phyloP scores from a whole-genome alignment of 2,329 filamentous ascomycete genomes.

The Aspergillus felis region DNA sequence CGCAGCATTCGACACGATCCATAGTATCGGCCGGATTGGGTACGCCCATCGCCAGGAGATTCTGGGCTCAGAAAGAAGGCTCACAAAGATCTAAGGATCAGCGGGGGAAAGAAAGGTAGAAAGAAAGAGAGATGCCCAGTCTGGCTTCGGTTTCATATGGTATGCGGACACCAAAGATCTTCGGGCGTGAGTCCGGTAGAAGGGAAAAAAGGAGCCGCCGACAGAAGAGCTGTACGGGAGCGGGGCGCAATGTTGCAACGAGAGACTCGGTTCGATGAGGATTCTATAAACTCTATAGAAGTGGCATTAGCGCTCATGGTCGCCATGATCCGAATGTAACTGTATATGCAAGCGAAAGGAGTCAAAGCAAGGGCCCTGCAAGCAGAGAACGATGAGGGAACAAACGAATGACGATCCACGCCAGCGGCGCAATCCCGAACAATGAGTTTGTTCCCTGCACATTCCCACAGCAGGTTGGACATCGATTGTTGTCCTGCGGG shows the following conservation, averaged over 20 bases:
- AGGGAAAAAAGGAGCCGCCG: conserved; percentile 11
- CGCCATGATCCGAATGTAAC: neutral
- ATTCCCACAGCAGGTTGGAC: conserved; percentile 10
- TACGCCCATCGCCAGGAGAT: conserved; percentile 15
- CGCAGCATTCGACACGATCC: conserved; percentile 41
- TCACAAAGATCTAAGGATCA: conserved; percentile 7
- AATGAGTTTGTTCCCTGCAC: conserved; percentile 33
- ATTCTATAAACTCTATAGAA: conserved; percentile 6
- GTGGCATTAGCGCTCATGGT: neutral
- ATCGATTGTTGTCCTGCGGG: conserved; percentile 5
- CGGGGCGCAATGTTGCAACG: conserved; percentile 1
- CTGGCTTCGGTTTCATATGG: conserved; percentile 26
- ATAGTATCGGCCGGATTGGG: conserved; percentile 26
- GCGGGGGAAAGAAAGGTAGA: conserved; percentile 5
- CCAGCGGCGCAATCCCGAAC: conserved; percentile 19
- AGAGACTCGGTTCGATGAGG: conserved; percentile 4
- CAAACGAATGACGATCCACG: conserved; percentile 13
- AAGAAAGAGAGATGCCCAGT: conserved; percentile 8
- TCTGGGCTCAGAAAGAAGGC: conserved; percentile 9
- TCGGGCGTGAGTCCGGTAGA: conserved; percentile 3
- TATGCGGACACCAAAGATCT: conserved; percentile 5
- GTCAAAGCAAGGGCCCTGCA: conserved; percentile 13
- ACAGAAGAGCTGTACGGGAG: conserved; percentile 1
- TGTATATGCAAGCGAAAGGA: conserved; percentile 10
- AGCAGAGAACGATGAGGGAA: conserved; percentile 7